Percentiles rank a stretch among this genome's conserved stretches.
Evolutionary conservation across 1,139 yeast genomes (phyloP).

Genomic region (Protomyces arabidopsidicola): DNA sequence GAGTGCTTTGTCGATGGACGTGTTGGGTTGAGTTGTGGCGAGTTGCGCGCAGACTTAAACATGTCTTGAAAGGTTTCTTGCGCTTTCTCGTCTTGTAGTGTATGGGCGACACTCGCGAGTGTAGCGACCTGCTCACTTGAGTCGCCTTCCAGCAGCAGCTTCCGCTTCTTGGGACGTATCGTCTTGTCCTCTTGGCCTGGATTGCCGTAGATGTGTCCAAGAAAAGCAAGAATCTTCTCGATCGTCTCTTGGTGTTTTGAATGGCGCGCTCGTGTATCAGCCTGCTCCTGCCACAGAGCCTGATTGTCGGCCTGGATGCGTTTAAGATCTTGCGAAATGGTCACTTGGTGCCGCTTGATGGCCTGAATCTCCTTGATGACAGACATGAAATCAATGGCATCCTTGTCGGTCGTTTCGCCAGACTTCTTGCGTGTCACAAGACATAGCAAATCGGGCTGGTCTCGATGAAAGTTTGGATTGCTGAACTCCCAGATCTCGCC

Average conservation of each 20-base stretch:
- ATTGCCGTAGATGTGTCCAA: constrained; percentile 42
- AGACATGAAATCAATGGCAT: constrained; percentile 26
- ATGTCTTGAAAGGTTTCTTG: constrained; percentile 24
- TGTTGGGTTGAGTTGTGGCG: constrained; percentile 5
- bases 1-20: constrained; percentile 7
- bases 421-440: constrained; percentile 40
- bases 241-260: constrained; percentile 80
- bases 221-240: constrained; percentile 77
- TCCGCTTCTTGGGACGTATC: constrained; percentile 21
- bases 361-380: constrained; percentile 69
- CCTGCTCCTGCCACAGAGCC: constrained; percentile 84
- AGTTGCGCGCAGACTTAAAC: constrained; percentile 18
- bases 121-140: constrained; percentile 8
- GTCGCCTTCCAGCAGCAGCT: constrained; percentile 14
- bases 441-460: constrained; percentile 59
- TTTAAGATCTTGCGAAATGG: constrained; percentile 76
- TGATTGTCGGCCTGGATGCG: constrained; percentile 84
- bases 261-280: constrained; percentile 75
- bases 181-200: constrained; percentile 10
- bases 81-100: constrained; percentile 10
- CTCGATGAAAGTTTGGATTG: constrained; percentile 55
- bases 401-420: constrained; percentile 44
- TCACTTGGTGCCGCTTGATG: constrained; percentile 69
- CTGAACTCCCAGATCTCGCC: constrained; percentile 30
- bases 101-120: background rate